Evolutionary conservation across 208 protist genomes (phyloP).

Genomic region (Trypanosoma congolense): DNA sequence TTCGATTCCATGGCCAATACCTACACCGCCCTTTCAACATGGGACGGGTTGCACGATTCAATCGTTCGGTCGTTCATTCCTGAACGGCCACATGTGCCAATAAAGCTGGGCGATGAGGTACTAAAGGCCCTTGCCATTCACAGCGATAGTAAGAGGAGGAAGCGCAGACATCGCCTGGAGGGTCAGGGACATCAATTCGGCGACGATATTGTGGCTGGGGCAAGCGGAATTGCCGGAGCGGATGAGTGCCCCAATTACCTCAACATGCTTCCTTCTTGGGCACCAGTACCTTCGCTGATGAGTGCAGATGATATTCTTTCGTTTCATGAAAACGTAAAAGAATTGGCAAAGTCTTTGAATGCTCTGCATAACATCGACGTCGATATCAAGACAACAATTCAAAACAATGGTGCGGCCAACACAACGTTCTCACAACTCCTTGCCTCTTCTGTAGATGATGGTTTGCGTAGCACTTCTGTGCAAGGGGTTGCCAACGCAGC

Average conservation of each 20-base stretch:
- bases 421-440: constrained; percentile 20
- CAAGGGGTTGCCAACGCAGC: neutral
- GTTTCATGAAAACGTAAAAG: constrained; percentile 9
- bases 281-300: constrained; percentile 13
- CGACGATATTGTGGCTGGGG: neutral
- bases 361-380: neutral
- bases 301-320: constrained; percentile 22
- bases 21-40: constrained; percentile 69
- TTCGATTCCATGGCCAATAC: constrained; percentile 51
- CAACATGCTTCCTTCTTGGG: constrained; percentile 19
- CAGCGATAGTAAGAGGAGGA: neutral
- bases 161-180: neutral
- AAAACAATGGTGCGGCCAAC: neutral
- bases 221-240: neutral
- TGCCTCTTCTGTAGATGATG: neutral
- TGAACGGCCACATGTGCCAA: constrained; percentile 21
- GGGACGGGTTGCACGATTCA: constrained; percentile 62
- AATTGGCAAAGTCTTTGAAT: neutral
- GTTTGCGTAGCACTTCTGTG: neutral
- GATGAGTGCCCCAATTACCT: constrained; percentile 2
- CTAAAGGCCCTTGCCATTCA: constrained; percentile 4
- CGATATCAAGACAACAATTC: neutral
- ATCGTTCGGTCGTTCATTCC: constrained; percentile 61
- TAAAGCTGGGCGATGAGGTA: neutral
- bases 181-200: constrained; percentile 1